Base-by-base conservation (phyloP, 164 flowering plant species). In the Sextonia rubra region DNA sequence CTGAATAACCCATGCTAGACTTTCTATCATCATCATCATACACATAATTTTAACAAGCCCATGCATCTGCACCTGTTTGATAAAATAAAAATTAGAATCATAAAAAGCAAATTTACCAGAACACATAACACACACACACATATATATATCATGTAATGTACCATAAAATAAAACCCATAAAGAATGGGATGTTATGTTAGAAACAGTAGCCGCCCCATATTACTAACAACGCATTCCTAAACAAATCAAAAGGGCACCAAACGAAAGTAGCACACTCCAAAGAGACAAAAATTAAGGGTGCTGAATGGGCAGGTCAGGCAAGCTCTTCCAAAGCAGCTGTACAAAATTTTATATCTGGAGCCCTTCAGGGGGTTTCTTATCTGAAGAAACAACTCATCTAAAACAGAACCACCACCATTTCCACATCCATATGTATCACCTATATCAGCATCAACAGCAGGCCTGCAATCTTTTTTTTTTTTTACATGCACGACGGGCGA, bases 261-360 rank as follows among this genome's bases (percentile, higher is more conserved):
- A 64, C 30, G 44, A 30, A 64, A 27, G 37, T 47, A 64, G 22
- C 17, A 20, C 68, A 61, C 25, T 25, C 15, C 23, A 12, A 64
- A 64, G 68, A 15, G 47, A 32, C 12, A 30, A 27, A 27, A 20
- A n/a, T 32, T n/a, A n/a, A 12, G 4, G 44, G 20, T 4, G 47
- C 69, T 23, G 29, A 37, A 37, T 37, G 11, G 44, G 44, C 11
- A 37, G 44, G 44, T 37, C 44, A 37, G 44, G 44, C 44, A 8
- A 37, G 44, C 44, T 37, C 44, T 37, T 37, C 44, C 44, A 37
- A 37, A 37, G 11, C 44, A 37, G 11, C 82, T 87, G 84, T 84
- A 80, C 82, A 83, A 76, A 75, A 77, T 20, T 44, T 75, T 37
- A 37, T 37, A 0, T 5, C 44, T 74, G 17, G n/a, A 62, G 70